Percentiles rank a stretch among this genome's conserved stretches.
phyloP scores from a whole-genome alignment of 2,329 filamentous ascomycete genomes.

The Exserohilum rostratum region DNA sequence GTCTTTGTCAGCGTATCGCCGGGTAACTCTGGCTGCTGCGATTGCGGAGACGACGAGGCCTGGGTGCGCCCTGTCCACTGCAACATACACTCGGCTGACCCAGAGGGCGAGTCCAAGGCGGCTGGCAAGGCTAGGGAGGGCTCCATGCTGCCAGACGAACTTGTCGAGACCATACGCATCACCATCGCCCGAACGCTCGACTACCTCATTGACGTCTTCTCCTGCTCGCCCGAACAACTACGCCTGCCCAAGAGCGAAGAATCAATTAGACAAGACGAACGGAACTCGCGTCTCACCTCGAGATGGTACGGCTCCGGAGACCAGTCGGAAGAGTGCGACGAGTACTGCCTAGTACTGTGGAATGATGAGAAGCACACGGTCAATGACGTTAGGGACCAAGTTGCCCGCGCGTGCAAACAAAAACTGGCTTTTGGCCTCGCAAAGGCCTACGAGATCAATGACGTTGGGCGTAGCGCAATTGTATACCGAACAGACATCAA shows the following conservation, averaged over 20 bases:
- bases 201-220: constrained; percentile 97
- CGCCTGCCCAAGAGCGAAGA: constrained; percentile 82
- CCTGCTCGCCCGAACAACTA: constrained; percentile 94
- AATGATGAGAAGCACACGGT: constrained; percentile 99
- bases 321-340: constrained; percentile 66
- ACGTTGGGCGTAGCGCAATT: constrained; percentile 84
- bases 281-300: constrained; percentile 74
- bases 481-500: constrained; percentile 75
- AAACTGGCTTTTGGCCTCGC: constrained; percentile 70
- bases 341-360: constrained; percentile 89
- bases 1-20: constrained; percentile 86
- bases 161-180: constrained; percentile 78
- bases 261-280: constrained; percentile 81
- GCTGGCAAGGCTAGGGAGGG: constrained; percentile 64
- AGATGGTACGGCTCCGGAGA: constrained; percentile 72
- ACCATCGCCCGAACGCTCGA: constrained; percentile 87
- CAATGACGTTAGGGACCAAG: constrained; percentile 85
- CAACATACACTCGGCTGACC: constrained; percentile 80
- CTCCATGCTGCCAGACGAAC: constrained; percentile 70
- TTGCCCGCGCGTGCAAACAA: constrained; percentile 84
- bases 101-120: constrained; percentile 42
- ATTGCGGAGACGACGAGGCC: constrained; percentile 94
- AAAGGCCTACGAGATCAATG: constrained; percentile 87
- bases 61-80: constrained; percentile 89
- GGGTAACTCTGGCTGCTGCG: constrained; percentile 94